These are phyloP conservation scores for Drosera spatulata DNA, from an alignment of 179 eudicot species.

Conservation along the genomic window DNA sequence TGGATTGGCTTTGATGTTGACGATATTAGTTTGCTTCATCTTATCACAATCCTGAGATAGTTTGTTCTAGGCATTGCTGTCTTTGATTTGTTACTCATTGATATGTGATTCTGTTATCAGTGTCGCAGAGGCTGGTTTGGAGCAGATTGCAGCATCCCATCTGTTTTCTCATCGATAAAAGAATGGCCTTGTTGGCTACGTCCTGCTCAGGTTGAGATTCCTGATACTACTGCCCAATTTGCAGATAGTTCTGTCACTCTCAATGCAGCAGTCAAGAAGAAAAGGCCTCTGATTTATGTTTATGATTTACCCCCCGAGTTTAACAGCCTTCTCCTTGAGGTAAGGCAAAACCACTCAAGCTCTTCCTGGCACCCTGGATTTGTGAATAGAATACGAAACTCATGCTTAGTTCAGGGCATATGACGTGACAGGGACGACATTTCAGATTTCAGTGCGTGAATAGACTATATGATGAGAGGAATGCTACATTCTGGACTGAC, in stretches of 20 bases:
- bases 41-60: background rate
- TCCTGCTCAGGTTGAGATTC: constrained; percentile 65
- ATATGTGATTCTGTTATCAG: constrained; percentile 22
- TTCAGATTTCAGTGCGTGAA: constrained; percentile 77
- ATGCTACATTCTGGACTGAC: constrained; percentile 80
- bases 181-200: constrained; percentile 90
- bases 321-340: constrained; percentile 88
- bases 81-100: constrained; percentile 6
- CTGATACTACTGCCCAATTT: constrained; percentile 23
- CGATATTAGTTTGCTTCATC: background rate
- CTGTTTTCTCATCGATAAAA: constrained; percentile 53
- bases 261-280: constrained; percentile 68
- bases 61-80: constrained; percentile 5
- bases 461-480: constrained; percentile 67
- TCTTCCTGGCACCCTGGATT: background rate
- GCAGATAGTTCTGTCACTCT: constrained; percentile 27
- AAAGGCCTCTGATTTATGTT: constrained; percentile 83
- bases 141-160: constrained; percentile 84
- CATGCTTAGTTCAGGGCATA: constrained; percentile 1
- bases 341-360: constrained; percentile 21
- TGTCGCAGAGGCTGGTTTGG: constrained; percentile 91
- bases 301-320: constrained; percentile 89
- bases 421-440: constrained; percentile 75
- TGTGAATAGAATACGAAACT: constrained; percentile 7
- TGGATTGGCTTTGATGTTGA: no score